Base-by-base conservation (phyloP, 1,284 basidiomycete genomes). In the Boletellus dicymbophilus region DNA sequence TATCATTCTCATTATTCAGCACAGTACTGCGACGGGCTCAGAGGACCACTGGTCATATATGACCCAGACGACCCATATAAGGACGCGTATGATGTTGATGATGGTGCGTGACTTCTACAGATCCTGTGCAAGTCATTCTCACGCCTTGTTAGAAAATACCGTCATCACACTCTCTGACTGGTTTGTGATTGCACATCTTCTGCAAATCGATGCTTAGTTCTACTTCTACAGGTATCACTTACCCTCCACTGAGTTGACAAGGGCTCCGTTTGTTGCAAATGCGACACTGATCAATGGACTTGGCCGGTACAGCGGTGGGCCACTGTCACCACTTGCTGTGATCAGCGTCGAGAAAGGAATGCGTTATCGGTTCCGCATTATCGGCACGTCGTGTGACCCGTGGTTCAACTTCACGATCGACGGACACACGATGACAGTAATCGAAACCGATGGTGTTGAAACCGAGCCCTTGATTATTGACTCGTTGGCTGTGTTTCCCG, bases 371-470 rank as follows among this genome's bases (percentile, higher is more conserved):
- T 65, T 72, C 59, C 65, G 71, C 15, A 44, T 74, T 3, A 46
- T 73, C 1, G 65, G 63, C 5, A 63, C 68, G 13, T 64, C 66
- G 4, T 72, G 68, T 52, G 60, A 67, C 27, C 58, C 64, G 1
- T 66, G 59, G 52, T 76, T 65, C 53, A 61, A 52, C 15, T 73
- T 72, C 61, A 66, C 69, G 4, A 72, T 77, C 25, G 71, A 75
- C 37, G 57, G 60, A 6, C 74, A 76, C 48, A 46, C 45, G 10
- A 59, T 77, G 63, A 72, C 67, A 4, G 58, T 77, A 53, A 73
- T 79, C 52, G 68, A 80, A 61, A 77, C 67, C 0, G 80, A 82
- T 37, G 75, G 77, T 13, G 55, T 67, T 15, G 72, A 69, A 51
- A 67, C 66, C n/a, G 44, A 71, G 27, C 76, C 75, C 1, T 53